Evolutionary conservation across 345 rosid species (phyloP).

Genomic region (Gossypium ekmanianum): DNA sequence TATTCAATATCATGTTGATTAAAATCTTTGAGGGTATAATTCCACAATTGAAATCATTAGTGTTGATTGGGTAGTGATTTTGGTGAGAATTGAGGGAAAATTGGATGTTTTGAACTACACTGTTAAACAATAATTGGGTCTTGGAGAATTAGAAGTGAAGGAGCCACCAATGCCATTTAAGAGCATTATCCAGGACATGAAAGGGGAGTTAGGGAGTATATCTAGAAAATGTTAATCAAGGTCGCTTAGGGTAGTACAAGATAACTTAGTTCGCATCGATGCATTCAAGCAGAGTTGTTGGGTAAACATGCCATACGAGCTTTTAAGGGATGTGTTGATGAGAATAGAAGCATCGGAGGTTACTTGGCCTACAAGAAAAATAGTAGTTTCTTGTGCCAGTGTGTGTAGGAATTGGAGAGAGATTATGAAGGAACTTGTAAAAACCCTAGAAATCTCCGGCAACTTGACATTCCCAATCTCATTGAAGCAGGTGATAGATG

Average conservation of each 20-base stretch:
- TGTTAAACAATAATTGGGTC: constrained; percentile 5
- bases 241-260: constrained; percentile 79
- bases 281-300: constrained; percentile 84
- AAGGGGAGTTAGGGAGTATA: constrained; percentile 69
- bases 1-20: constrained; percentile 17
- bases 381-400: constrained; percentile 77
- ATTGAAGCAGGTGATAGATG: constrained; percentile 61
- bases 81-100: neutral
- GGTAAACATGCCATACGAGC: constrained; percentile 89
- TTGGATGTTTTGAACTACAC: constrained; percentile 12
- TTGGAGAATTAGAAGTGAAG: neutral
- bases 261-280: constrained; percentile 44
- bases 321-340: constrained; percentile 71
- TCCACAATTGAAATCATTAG: neutral
- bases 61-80: neutral
- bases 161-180: constrained; percentile 46
- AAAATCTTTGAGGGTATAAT: neutral
- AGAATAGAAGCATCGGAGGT: constrained; percentile 72
- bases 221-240: constrained; percentile 75
- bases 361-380: constrained; percentile 68
- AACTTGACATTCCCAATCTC: constrained; percentile 84
- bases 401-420: constrained; percentile 93
- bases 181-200: constrained; percentile 74
- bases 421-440: constrained; percentile 76
- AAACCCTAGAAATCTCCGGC: constrained; percentile 59